phyloP scores from a whole-genome alignment of 2,329 filamentous ascomycete species.

The Cyphellophora attinorum region DNA sequence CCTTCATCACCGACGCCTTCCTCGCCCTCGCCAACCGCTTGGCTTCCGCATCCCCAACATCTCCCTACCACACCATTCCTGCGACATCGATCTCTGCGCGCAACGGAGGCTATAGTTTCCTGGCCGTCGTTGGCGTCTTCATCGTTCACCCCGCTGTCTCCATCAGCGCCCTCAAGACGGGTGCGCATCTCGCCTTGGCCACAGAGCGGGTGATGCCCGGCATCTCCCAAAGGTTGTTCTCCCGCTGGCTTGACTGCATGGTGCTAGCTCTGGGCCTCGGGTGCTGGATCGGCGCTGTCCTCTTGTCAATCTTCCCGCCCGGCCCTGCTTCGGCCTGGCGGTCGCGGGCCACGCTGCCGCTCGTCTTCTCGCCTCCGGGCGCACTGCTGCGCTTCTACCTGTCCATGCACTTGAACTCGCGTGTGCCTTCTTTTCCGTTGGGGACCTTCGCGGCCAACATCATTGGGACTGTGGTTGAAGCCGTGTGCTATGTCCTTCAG shows the following conservation, averaged over 20 bases:
- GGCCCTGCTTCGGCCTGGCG: slow-evolving; percentile 49
- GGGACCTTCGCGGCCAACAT: slow-evolving; percentile 75
- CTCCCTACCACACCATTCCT: slow-evolving; percentile 26
- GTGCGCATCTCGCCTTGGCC: slow-evolving; percentile 60
- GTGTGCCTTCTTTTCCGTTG: slow-evolving; percentile 57
- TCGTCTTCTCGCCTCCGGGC: slow-evolving; percentile 69
- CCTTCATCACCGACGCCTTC: slow-evolving; percentile 70
- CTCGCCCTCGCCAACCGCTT: slow-evolving; percentile 65
- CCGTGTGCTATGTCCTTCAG: slow-evolving; percentile 64
- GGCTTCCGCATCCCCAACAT: slow-evolving; percentile 34
- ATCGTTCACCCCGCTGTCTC: slow-evolving; percentile 60
- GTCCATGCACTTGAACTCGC: slow-evolving; percentile 56
- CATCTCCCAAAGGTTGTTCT: slow-evolving; percentile 44
- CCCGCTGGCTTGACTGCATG: slow-evolving; percentile 51
- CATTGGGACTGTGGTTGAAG: slow-evolving; percentile 60
- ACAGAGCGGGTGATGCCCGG: slow-evolving; percentile 48
- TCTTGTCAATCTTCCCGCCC: slow-evolving; percentile 59
- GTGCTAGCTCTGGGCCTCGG: slow-evolving; percentile 54
- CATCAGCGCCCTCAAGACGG: slow-evolving; percentile 55
- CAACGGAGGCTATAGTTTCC: slow-evolving; percentile 64
- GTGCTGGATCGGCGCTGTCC: slow-evolving; percentile 62
- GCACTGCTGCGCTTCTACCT: slow-evolving; percentile 62
- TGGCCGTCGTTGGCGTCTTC: slow-evolving; percentile 62
- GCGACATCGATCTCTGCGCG: slow-evolving; percentile 28
- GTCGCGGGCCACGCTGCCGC: slow-evolving; percentile 57